Evolutionary conservation across 2,329 filamentous ascomycete species (phyloP), one percentile per base, ranked within the genome.

Genomic region (Fusarium solani-melongenae): DNA sequence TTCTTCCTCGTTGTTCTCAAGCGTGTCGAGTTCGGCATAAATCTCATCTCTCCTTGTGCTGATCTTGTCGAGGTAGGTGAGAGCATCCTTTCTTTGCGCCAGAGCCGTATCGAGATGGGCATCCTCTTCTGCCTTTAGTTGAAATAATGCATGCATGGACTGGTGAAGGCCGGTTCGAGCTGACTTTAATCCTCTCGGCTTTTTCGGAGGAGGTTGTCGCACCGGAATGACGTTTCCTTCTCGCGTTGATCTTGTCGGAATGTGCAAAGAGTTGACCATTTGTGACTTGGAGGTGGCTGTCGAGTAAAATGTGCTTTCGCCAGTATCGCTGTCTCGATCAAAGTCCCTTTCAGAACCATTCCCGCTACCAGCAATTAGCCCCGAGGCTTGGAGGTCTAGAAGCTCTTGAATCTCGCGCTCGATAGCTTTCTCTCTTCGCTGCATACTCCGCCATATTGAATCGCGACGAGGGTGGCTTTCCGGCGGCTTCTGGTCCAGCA

Each of bases 91-190:
- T 15, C 92, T 86, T 63, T 88, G 84, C 5, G 84, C 82, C 38
- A 93, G 80, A 3, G 92, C 89, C 2, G 85, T 82, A 4, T 88
- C 86, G 1, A 94, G 82, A 27, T 90, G 84, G 0, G 86, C 84
- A n/a, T 91, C 85, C 81, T 95, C 92, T 66, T 94, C 92, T 5
- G 85, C 84, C 78, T 94, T 94, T 29, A 95, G 83, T 10, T 87
- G 86, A 0, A 89, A 89, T 6, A 95, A 83, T 62, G 91, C 89
- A 4, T 86, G 84, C 80, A 95, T 92, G 57, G 89, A 87, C 58
- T 86, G 87, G 17, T 89, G 86, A 9, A 96, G 87, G 0, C 91
- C 92, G 31, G 87, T 86, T n/a, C 93, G 87, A 1, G 92, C 92
- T 20, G 88, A 87, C 31, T 86, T 86, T 15, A 95, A 84, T 0